These are phyloP conservation scores for Tilletiopsis washingtonensis DNA, from an alignment of 1,284 basidiomycete species.

Conservation along the genomic window DNA sequence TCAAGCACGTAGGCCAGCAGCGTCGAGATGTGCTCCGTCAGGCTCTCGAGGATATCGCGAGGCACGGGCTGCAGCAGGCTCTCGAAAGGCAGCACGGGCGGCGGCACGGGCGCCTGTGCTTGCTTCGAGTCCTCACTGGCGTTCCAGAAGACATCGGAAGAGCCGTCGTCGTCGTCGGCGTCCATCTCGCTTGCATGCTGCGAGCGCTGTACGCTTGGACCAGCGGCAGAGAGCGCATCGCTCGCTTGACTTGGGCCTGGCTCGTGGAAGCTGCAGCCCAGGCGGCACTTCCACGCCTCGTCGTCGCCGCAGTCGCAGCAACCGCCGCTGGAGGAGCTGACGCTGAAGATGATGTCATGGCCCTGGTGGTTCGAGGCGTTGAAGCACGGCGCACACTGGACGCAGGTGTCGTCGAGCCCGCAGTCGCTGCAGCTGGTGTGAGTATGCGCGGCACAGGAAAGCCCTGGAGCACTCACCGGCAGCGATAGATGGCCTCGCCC, in stretches of 20 bases:
- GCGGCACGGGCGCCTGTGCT: no score
- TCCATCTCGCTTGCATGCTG: no score
- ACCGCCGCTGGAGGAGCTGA: conserved; percentile 35
- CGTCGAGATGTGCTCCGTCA: conserved; percentile 66
- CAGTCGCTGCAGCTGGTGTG: conserved; percentile 23
- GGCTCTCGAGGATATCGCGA: conserved; percentile 60
- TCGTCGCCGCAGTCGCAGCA: conserved; percentile 47
- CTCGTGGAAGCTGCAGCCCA: conserved; percentile 39
- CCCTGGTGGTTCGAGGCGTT: conserved; percentile 37
- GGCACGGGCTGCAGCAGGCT: conserved; percentile 34
- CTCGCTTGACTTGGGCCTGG: not conserved
- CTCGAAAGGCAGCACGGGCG: no score
- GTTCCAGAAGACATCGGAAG: no score
- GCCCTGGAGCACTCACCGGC: conserved; percentile 16
- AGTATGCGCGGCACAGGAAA: not conserved
- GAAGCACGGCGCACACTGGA: conserved; percentile 44
- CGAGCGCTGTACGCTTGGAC: no score
- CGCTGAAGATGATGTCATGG: conserved; percentile 44
- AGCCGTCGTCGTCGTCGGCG: no score
- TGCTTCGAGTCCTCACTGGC: no score
- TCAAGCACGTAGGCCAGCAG: conserved; percentile 77
- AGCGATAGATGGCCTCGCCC: conserved; percentile 47
- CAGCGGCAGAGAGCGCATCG: no score
- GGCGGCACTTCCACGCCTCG: conserved; percentile 41
- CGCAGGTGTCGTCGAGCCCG: conserved; percentile 45